phyloP scores from a whole-genome alignment of 2,329 filamentous ascomycete genomes.

The Pseudocercospora macadamiae region DNA sequence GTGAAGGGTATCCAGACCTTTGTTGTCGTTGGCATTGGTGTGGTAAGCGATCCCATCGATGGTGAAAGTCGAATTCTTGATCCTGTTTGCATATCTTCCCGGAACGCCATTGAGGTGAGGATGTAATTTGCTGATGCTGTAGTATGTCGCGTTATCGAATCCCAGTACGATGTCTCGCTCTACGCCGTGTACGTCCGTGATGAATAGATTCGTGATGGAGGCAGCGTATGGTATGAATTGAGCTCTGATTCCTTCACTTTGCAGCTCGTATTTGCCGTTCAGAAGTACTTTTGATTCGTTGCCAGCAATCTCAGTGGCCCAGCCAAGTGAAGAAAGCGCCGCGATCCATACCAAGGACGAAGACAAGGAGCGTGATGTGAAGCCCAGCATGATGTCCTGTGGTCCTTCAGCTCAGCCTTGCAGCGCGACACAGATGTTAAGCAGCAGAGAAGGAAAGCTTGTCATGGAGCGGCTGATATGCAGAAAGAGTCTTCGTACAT shows the following conservation, averaged over 20 bases:
- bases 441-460: not conserved
- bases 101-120: conserved; percentile 74
- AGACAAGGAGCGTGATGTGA: not conserved
- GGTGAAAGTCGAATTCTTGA: conserved; percentile 68
- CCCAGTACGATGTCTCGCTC: conserved; percentile 72
- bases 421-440: too few relatives aligned
- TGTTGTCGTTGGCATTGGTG: conserved; percentile 54
- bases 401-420: not conserved
- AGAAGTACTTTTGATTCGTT: conserved; percentile 30
- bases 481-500: too few relatives aligned
- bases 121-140: conserved; percentile 65
- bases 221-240: conserved; percentile 76
- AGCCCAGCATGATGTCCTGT: not conserved
- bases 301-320: conserved; percentile 20
- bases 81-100: conserved; percentile 77
- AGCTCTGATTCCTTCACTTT: conserved; percentile 66
- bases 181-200: conserved; percentile 69
- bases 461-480: not conserved
- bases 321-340: not conserved
- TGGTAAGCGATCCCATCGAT: conserved; percentile 53
- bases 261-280: conserved; percentile 70
- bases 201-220: conserved; percentile 70
- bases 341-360: not conserved
- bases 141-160: conserved; percentile 76
- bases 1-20: conserved; percentile 54